Base-by-base conservation (phyloP, 257 asterid species). In the Fraxinus excelsior region DNA sequence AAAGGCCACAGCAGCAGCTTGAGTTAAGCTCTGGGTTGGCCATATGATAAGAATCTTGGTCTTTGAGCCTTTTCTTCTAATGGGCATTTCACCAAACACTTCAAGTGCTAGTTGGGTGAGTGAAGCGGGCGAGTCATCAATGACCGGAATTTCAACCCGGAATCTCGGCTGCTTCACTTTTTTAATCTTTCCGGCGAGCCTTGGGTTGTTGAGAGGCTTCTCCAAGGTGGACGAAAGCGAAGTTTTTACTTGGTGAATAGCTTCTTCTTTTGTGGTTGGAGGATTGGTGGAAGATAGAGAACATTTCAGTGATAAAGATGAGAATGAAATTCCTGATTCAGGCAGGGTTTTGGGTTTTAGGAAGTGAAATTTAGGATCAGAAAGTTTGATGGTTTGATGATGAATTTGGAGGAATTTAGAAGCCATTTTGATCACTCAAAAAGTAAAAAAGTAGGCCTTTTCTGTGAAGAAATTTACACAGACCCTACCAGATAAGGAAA, bases 161-260 rank as follows among this genome's bases (percentile, higher is more conserved):
- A 92, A 88, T 58, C 92, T 89, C 26, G 97, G 94, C 83, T 93
- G 98, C 87, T 91, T 93, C n/a, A 85, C 49, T 80, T 88, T 93
- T 96, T 91, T 93, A 74, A 95, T 66, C 83, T 89, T 93, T 21
- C 93, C 94, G 28, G 96, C 77, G 64, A 91, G 94, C 74, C 83
- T 92, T 7, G 96, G 94, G 80, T 87, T 89, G 94, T 90, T 92
- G 76, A 92, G 94, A 56, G 96, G 98, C 82, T 91, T 93, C 74
- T 85, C 91, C 58, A 94, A 81, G 71, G 94, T 75, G 84, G 91
- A 84, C 7, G 79, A 88, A 42, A 94, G 91, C n/a, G 97, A 85
- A 64, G 85, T 80, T 88, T 88, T 94, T 72, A 95, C 96, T 88
- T 91, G 99, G 58, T 87, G 84, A 78, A 92, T 85, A 67, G 97